These are phyloP conservation scores for Rhododendron vialii DNA, from an alignment of 148 eudicot genomes.

Conservation along the genomic window DNA sequence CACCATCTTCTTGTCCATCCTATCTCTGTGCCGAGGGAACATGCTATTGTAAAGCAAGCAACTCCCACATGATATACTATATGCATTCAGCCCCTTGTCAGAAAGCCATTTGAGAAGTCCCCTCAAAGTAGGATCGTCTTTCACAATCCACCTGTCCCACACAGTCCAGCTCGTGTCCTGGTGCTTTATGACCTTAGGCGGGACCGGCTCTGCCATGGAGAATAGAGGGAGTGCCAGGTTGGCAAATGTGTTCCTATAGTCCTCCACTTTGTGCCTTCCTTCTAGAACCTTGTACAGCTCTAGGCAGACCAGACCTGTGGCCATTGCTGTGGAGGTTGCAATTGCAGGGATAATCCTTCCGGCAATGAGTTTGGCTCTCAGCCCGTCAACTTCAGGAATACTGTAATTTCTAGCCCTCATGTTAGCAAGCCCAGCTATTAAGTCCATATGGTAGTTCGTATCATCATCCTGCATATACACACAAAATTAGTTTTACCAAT, in stretches of 20 bases:
- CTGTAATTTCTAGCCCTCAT: slow-evolving; percentile 93
- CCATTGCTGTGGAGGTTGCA: slow-evolving; percentile 86
- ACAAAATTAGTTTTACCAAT: slow-evolving; percentile 1
- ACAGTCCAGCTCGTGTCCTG: slow-evolving; percentile 78
- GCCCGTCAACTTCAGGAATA: slow-evolving; percentile 86
- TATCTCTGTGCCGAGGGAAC: slow-evolving; percentile 72
- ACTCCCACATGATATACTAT: slow-evolving; percentile 75
- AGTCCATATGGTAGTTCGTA: slow-evolving; percentile 87
- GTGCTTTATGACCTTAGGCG: slow-evolving; percentile 74
- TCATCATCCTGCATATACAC: slow-evolving; percentile 68
- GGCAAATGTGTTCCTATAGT: slow-evolving; percentile 82
- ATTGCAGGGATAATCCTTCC: slow-evolving; percentile 93
- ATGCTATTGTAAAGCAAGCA: slow-evolving; percentile 74
- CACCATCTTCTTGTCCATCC: slow-evolving; percentile 72
- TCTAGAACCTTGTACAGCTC: slow-evolving; percentile 85
- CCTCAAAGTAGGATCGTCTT: slow-evolving; percentile 58
- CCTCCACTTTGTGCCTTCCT: slow-evolving; percentile 68
- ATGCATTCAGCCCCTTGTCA: slow-evolving; percentile 70
- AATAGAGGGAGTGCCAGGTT: slow-evolving; percentile 84
- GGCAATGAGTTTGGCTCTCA: slow-evolving; percentile 84
- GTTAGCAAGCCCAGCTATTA: slow-evolving; percentile 77
- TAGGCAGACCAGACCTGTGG: slow-evolving; percentile 86
- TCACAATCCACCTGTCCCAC: slow-evolving; percentile 81
- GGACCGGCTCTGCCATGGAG: slow-evolving; percentile 87
- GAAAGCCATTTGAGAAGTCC: slow-evolving; percentile 61